Conservation (phyloP, 371 early-diverging fungal genomes). For the Sporodiniella umbellata region DNA sequence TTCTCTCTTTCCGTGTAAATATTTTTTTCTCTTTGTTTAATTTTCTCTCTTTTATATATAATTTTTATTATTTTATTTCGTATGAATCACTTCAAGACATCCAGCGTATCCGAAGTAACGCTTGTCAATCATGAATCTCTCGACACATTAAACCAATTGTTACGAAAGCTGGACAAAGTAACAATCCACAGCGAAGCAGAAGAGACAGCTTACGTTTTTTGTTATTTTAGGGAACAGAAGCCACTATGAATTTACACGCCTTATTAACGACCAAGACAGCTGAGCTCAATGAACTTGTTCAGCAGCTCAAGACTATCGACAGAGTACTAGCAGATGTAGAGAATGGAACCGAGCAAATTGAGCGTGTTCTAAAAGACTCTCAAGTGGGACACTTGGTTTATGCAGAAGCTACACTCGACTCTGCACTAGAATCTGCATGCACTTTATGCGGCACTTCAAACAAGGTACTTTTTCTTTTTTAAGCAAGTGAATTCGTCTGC, state of each 20-base stretch:
- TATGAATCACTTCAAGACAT: neutral
- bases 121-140: conserved; percentile 1
- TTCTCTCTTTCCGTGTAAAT: neutral
- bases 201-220: neutral
- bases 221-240: conserved; percentile 33
- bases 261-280: conserved; percentile 25
- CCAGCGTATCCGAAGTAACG: neutral
- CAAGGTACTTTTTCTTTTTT: no score
- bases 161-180: conserved; percentile 27
- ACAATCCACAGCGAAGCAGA: neutral
- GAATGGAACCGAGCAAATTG: conserved; percentile 24
- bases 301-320: conserved; percentile 23
- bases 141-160: conserved; percentile 18
- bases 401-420: conserved; percentile 29
- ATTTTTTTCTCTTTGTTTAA: conserved; percentile 3
- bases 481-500: no score
- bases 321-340: conserved; percentile 26
- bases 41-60: neutral
- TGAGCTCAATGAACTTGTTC: conserved; percentile 25
- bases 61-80: neutral
- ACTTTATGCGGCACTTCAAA: conserved; percentile 10
- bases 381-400: conserved; percentile 12
- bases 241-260: conserved; percentile 24
- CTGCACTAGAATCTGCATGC: conserved; percentile 26
- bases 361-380: conserved; percentile 18